Conservation (phyloP, 2,329 filamentous ascomycete species). For the Microascus cirrosus region DNA sequence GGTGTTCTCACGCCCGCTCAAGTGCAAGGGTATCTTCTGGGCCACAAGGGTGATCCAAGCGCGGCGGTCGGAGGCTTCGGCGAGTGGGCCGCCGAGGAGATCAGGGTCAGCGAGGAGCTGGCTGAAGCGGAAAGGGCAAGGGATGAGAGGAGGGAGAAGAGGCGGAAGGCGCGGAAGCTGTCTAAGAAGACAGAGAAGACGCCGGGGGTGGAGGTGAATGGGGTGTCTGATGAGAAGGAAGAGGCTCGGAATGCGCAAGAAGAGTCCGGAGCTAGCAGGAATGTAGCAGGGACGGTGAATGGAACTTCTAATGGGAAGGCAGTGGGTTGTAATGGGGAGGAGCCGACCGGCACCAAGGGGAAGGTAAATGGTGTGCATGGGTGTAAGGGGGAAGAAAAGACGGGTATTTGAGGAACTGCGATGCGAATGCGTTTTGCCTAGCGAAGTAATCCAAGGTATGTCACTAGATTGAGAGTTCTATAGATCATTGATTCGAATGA, state of each 20-base stretch:
- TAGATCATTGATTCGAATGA: no score
- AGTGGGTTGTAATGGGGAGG: not conserved
- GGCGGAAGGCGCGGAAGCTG: conserved; percentile 28
- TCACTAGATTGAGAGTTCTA: no score
- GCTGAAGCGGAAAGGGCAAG: not conserved
- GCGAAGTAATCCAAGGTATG: no score
- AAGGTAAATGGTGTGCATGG: no score
- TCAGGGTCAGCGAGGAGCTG: not conserved
- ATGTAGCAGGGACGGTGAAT: no score
- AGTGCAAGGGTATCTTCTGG: conserved; percentile 48
- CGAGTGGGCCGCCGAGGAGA: conserved; percentile 35
- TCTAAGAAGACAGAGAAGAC: conserved; percentile 20
- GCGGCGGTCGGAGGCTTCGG: conserved; percentile 1
- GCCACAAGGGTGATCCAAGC: conserved; percentile 26
- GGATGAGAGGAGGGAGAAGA: not conserved
- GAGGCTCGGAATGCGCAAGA: no score
- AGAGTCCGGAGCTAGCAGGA: no score
- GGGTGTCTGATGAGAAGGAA: not conserved
- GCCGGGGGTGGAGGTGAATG: not conserved
- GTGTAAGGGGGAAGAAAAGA: no score
- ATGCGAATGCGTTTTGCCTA: no score
- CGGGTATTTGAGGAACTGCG: no score
- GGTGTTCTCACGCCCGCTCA: conserved; percentile 44
- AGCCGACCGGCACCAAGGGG: not conserved
- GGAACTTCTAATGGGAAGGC: not conserved